Evolutionary conservation across 495 filamentous ascomycete species (phyloP).

Genomic region (Penicillium canescens): DNA sequence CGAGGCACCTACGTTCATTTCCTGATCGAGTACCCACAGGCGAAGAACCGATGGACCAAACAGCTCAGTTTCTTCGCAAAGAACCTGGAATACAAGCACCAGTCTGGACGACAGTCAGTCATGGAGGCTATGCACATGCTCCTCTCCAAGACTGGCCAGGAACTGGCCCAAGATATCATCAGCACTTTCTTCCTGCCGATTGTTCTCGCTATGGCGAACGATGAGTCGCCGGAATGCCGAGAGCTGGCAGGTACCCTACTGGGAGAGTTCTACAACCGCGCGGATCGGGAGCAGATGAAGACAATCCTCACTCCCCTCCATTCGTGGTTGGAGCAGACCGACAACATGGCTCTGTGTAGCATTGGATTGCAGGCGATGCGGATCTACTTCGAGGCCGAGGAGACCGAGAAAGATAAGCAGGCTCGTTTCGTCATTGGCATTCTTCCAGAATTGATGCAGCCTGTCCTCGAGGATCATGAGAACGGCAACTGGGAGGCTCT

Average conservation of each 20-base stretch:
- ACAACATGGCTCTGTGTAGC: slow-evolving; percentile 66
- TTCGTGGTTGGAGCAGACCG: slow-evolving; percentile 74
- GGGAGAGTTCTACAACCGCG: slow-evolving; percentile 75
- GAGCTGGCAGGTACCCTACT: slow-evolving; percentile 78
- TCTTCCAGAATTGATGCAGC: slow-evolving; percentile 51
- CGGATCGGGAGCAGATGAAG: slow-evolving; percentile 68
- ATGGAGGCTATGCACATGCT: slow-evolving; percentile 87
- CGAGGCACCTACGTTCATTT: slow-evolving; percentile 92
- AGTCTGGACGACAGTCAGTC: slow-evolving; percentile 83
- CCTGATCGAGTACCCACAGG: slow-evolving; percentile 91
- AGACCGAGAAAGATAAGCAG: slow-evolving; percentile 63
- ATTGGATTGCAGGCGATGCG: slow-evolving; percentile 78
- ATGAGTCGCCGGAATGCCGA: slow-evolving; percentile 82
- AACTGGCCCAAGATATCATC: slow-evolving; percentile 78
- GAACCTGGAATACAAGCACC: slow-evolving; percentile 87
- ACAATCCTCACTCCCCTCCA: slow-evolving; percentile 68
- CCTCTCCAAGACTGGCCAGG: slow-evolving; percentile 75
- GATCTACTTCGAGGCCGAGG: slow-evolving; percentile 75
- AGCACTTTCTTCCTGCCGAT: slow-evolving; percentile 83
- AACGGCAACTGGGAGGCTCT: slow-evolving; percentile 75
- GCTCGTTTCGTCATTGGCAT: slow-evolving; percentile 42
- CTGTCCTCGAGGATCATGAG: slow-evolving; percentile 45
- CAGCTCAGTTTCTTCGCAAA: slow-evolving; percentile 85
- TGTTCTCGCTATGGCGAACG: slow-evolving; percentile 81
- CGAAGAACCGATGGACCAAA: slow-evolving; percentile 80